Percentiles rank a stretch among this genome's conserved stretches.
Conservation (phyloP, 495 filamentous ascomycete species). For the Xanthoparmelia taractica region DNA sequence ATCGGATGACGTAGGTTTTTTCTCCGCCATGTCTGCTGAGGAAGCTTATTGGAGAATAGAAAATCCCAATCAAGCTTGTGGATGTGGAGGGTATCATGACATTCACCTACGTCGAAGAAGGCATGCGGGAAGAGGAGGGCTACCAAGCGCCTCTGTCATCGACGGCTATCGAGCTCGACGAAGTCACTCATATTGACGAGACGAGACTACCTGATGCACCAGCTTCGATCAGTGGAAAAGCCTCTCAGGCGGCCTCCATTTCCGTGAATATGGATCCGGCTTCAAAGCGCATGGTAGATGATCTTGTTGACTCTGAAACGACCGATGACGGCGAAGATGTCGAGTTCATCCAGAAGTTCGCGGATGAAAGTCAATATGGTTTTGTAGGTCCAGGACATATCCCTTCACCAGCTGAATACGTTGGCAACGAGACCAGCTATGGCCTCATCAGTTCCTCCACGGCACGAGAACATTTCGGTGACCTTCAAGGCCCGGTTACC, state of each 20-base stretch:
- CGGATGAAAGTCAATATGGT: background rate
- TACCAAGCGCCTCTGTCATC: constrained; percentile 24
- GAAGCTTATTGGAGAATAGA: constrained; percentile 24
- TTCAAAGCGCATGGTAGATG: constrained; percentile 41
- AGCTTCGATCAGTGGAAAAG: constrained; percentile 29
- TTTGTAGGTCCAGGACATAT: background rate
- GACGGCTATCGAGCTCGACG: constrained; percentile 39
- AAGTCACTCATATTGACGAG: constrained; percentile 37
- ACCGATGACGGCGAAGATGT: constrained; percentile 38
- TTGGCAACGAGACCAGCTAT: constrained; percentile 21
- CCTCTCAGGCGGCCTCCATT: constrained; percentile 41
- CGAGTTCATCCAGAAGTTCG: background rate
- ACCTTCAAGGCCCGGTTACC: constrained; percentile 16
- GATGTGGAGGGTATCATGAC: constrained; percentile 36
- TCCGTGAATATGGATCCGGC: constrained; percentile 37
- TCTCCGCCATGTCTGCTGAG: constrained; percentile 6
- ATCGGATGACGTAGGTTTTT: constrained; percentile 41
- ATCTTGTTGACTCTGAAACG: constrained; percentile 51
- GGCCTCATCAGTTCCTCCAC: constrained; percentile 17
- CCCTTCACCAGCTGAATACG: background rate
- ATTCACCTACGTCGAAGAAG: constrained; percentile 51
- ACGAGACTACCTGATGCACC: constrained; percentile 27
- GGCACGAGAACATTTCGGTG: constrained; percentile 12
- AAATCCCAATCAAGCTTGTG: constrained; percentile 41
- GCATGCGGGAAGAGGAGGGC: constrained; percentile 38